These are phyloP conservation scores for Amanita brunnescens DNA, from an alignment of 768 basidiomycete genomes.

Conservation along the genomic window DNA sequence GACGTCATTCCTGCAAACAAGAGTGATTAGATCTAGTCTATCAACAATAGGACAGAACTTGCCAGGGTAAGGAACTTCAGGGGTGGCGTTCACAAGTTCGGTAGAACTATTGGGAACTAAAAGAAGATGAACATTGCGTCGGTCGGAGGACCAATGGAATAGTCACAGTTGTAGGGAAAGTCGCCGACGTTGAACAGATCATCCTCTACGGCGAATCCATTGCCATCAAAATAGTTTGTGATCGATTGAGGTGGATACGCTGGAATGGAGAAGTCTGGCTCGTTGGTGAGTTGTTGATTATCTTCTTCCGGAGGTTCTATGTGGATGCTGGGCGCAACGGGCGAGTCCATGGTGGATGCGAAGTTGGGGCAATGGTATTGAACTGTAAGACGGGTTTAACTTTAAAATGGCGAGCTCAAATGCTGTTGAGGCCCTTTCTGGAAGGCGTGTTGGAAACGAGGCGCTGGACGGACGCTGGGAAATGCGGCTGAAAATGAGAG, in stretches of 20 bases:
- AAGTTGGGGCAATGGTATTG: too few relatives aligned
- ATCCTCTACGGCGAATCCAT: neutral
- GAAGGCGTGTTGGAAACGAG: constrained; percentile 1
- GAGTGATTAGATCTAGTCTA: neutral
- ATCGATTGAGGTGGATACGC: neutral
- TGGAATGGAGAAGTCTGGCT: neutral
- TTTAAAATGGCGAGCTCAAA: neutral
- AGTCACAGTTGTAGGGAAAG: neutral
- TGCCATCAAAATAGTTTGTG: neutral
- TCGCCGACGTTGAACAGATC: neutral
- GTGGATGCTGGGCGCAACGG: neutral
- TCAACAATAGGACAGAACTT: neutral
- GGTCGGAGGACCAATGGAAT: neutral
- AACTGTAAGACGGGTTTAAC: neutral
- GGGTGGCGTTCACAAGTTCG: neutral
- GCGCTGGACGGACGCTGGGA: neutral
- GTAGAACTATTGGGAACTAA: neutral
- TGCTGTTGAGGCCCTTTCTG: neutral
- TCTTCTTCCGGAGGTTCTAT: constrained; percentile 5
- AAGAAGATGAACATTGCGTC: neutral
- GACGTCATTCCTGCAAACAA: neutral
- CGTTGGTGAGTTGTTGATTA: neutral
- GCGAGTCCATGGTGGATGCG: constrained; percentile 1
- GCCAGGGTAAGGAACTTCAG: neutral
- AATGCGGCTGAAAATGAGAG: neutral